Conservation (phyloP, 257 asterid genomes). For the Solanum verrucosum region DNA sequence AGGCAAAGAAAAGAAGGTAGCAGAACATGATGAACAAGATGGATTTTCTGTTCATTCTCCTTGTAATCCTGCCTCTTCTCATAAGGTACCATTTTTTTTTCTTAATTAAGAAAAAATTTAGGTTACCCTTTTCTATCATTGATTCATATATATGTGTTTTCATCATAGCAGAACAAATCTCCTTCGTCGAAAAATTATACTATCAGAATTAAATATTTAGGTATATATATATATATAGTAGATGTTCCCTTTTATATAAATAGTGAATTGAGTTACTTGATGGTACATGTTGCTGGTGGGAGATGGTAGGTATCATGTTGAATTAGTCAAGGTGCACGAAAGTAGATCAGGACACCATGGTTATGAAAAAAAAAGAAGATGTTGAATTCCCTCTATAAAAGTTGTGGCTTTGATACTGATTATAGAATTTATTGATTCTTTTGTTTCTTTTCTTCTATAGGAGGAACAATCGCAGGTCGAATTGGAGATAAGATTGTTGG, state of each 20-base stretch:
- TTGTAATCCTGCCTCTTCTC: conserved; percentile 60
- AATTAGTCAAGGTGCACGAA: neutral
- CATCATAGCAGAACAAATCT: neutral
- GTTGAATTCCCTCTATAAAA: neutral
- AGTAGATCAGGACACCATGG: neutral
- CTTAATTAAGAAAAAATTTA: neutral
- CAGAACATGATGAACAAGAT: conserved; percentile 59
- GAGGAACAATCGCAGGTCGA: conserved; percentile 73
- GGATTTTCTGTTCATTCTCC: conserved; percentile 88
- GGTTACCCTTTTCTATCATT: neutral
- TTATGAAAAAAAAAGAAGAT: neutral
- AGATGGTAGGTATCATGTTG: neutral
- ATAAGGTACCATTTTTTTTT: conserved; percentile 25
- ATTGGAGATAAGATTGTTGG: conserved; percentile 71
- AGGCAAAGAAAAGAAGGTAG: conserved; percentile 15
- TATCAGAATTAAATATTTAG: neutral
- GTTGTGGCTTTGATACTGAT: neutral
- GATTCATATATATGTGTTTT: neutral
- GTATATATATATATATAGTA: neutral
- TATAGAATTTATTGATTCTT: neutral
- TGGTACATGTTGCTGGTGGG: neutral
- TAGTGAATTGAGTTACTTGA: neutral
- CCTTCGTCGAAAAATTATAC: neutral
- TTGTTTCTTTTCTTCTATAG: conserved; percentile 11
- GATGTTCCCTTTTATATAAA: neutral